Evolutionary conservation across 495 filamentous ascomycete genomes (phyloP).

Genomic region (Talaromyces liani): DNA sequence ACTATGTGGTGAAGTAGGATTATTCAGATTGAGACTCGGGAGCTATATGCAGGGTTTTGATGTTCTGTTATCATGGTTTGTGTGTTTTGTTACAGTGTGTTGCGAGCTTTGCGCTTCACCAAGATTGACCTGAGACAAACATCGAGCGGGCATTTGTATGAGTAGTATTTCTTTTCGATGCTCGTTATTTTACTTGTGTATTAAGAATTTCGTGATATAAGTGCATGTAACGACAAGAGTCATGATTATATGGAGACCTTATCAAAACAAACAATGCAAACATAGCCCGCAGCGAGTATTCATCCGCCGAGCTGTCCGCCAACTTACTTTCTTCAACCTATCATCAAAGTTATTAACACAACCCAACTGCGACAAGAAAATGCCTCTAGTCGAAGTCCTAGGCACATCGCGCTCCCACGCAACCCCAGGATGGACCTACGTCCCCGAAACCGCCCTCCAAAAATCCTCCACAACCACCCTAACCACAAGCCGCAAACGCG

Average conservation of each 20-base stretch:
- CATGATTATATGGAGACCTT: not conserved
- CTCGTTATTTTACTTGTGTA: too few relatives aligned
- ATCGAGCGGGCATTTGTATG: not conserved
- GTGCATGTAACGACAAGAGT: too few relatives aligned
- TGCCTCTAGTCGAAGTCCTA: slow-evolving; percentile 68
- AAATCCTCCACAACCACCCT: slow-evolving; percentile 34
- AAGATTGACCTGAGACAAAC: not conserved
- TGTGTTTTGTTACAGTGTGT: not conserved
- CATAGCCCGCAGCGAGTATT: not conserved
- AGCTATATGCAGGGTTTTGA: not conserved
- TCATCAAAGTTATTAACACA: not conserved
- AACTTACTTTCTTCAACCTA: not conserved
- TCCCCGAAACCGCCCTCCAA: slow-evolving; percentile 59
- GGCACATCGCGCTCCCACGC: slow-evolving; percentile 56
- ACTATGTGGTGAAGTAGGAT: not conserved
- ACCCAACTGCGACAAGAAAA: slow-evolving; percentile 13
- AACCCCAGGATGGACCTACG: slow-evolving; percentile 84
- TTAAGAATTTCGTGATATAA: not conserved
- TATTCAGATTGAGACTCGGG: not conserved
- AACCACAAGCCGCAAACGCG: slow-evolving; percentile 51
- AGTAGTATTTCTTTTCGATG: too few relatives aligned
- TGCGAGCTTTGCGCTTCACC: not conserved
- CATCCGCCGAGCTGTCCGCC: not conserved
- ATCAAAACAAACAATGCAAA: slow-evolving; percentile 7
- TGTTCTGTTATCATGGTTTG: not conserved